Conservation (phyloP, 169 alveolate species). For the Miamiensis avidus region DNA sequence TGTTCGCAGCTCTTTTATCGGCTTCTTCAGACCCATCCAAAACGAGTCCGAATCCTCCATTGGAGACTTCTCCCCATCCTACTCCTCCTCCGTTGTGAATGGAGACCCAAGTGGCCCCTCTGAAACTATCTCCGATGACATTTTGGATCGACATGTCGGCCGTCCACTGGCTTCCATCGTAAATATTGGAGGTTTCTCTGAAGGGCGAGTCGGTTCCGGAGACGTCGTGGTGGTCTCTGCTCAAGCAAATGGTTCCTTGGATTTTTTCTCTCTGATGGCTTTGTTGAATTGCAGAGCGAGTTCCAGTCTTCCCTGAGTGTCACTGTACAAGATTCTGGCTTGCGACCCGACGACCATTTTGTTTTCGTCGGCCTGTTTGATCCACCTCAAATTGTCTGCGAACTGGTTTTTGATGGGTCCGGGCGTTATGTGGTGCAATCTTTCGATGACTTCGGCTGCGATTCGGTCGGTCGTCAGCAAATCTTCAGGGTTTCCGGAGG, state of each 20-base stretch:
- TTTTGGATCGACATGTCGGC: conserved; percentile 75
- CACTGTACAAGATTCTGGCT: conserved; percentile 70
- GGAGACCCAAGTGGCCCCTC: conserved; percentile 80
- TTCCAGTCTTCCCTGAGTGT: conserved; percentile 57
- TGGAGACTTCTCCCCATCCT: conserved; percentile 76
- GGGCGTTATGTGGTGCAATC: conserved; percentile 31
- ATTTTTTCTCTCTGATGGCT: conserved; percentile 49
- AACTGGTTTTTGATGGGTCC: conserved; percentile 38
- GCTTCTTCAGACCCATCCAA: conserved; percentile 71
- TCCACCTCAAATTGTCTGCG: conserved; percentile 57
- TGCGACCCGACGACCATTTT: conserved; percentile 70
- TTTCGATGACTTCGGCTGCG: conserved; percentile 54
- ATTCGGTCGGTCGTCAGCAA: conserved; percentile 47
- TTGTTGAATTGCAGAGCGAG: conserved; percentile 57
- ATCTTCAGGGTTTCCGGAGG: conserved; percentile 48
- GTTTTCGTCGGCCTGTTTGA: conserved; percentile 58
- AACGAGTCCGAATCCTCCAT: conserved; percentile 77
- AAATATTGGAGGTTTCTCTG: conserved; percentile 66
- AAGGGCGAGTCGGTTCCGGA: conserved; percentile 72
- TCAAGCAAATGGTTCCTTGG: conserved; percentile 55
- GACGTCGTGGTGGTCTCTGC: conserved; percentile 79
- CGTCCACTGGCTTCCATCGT: conserved; percentile 63
- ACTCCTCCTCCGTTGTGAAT: conserved; percentile 80
- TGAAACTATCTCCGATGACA: conserved; percentile 56
- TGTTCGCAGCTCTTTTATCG: conserved; percentile 43